Base-by-base conservation (phyloP, 192 early-diverging fungal genomes). In the Gigaspora rosea region DNA sequence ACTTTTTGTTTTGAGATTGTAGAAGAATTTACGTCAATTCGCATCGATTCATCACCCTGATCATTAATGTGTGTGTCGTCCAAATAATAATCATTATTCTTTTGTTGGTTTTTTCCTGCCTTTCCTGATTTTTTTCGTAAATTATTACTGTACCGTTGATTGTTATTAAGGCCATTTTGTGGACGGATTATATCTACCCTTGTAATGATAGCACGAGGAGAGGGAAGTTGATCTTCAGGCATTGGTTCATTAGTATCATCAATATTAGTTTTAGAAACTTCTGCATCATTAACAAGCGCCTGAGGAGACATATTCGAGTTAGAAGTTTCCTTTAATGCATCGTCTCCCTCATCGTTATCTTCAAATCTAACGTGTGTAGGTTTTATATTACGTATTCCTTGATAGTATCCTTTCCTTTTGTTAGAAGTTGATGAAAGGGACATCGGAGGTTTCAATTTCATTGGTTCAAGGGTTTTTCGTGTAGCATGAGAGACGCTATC, bases 361-460 rank as follows among this genome's bases (percentile, higher is more conserved):
- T 70, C 49, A 32, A 70, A 70, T 52, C 68, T 70, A 27, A 52
- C 3, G 54, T 70, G 68, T 20, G 16, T 51, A 27, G 68, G 68
- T 54, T 12, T 51, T 48, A 18, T 51, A 48, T 36, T 32, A 15
- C 18, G 8, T 48, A 70, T 70, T 5, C 22, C 68, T 70, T 70
- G 68, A 70, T 51, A 20, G 50, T 70, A 70, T 51, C 68, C 68
- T 70, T 70, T 70, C 22, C 50, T 70, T 70, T 70, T 70, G 51
- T 70, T 70, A n/a, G 68, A 70, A 20, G 68, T 70, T 51, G 68
- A 18, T 52, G 68, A 70, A 51, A 70, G 27, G 9, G 68, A 70
- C n/a, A 70, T 15, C 22, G 68, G 68, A 16, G 68, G 68, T 66
- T 66, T 66, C 52, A 56, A 56, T n/a, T 56, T 56, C 12, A 56